These are phyloP conservation scores for Xylaria sp. DNA, from an alignment of 495 filamentous ascomycete species.

Conservation along the genomic window DNA sequence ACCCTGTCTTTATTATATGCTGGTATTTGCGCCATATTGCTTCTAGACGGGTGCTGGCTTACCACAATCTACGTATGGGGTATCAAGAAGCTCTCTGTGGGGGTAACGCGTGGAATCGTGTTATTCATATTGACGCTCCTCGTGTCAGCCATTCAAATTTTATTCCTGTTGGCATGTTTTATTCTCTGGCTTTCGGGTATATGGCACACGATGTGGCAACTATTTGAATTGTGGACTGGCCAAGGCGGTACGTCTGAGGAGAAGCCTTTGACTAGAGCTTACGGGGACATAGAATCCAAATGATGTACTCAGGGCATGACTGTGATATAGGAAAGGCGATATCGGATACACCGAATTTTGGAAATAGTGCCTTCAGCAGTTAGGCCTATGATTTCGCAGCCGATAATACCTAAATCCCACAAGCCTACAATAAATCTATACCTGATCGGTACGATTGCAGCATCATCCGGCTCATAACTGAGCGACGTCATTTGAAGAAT, in stretches of 20 bases:
- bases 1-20: not conserved
- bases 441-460: too few relatives aligned
- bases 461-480: too few relatives aligned
- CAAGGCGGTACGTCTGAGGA: not conserved
- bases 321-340: too few relatives aligned
- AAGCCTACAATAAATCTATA: too few relatives aligned
- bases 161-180: not conserved
- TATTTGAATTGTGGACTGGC: not conserved
- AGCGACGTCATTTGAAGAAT: too few relatives aligned
- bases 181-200: not conserved
- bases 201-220: not conserved
- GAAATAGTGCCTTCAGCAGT: too few relatives aligned
- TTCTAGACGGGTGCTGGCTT: conserved; percentile 12
- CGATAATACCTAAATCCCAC: too few relatives aligned
- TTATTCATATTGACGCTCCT: not conserved
- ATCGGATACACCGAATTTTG: too few relatives aligned
- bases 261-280: too few relatives aligned
- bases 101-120: not conserved
- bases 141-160: not conserved
- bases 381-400: too few relatives aligned
- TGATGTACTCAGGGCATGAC: too few relatives aligned
- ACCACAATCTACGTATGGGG: not conserved
- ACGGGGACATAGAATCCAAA: too few relatives aligned
- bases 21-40: not conserved
- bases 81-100: not conserved